Base-by-base conservation (phyloP, 2,329 filamentous ascomycete genomes). In the Leptographium radiaticola region DNA sequence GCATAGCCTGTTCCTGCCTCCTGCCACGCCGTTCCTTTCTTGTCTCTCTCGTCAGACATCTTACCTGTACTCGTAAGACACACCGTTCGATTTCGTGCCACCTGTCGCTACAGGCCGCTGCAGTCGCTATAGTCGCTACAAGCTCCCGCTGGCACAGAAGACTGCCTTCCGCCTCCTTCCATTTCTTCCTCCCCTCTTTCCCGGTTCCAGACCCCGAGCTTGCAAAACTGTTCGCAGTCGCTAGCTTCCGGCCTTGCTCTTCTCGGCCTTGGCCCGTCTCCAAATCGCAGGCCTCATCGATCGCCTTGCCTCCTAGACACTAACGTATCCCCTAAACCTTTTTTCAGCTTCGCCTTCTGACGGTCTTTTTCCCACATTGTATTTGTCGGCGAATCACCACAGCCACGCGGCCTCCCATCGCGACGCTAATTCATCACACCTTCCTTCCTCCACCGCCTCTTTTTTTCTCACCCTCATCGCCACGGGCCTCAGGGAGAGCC, bases 291-390 rank as follows among this genome's bases (percentile, higher is more conserved):
- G 46, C 33, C 46, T 48, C 31, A 34, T 36, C 31, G 31, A 13
- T 36, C 33, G 11, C 34, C 18, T 31, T 43, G n/a, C 31, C 31
- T 34, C 20, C 30, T 11, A 36, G 47, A 31, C 39, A 49, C 55
- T 54, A 56, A 52, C 44, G 52, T 44, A 50, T 18, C 44, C 15
- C 49, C 55, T 54, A 56, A 56, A 52, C 52, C 55, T 56, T 56
- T 54, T 53, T 52, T 56, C 51, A 53, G 51, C 51, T 56, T 31
- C 43, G 44, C 31, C 30, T 38, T 8, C 12, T 13, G 49, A 16
- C 11, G 3, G 12, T 30, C 20, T 10, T 43, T 25, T 25, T 43
- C 25, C n/a, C n/a, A 12, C 16, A 33, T 36, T 12, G 4, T 44
- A 20, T 44, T 34, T 11, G 4, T 20, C 33, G 30, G 20, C 49